These are phyloP conservation scores for Zygosaccharomyces bisporus DNA, from an alignment of 805 yeast species.

Conservation along the genomic window DNA sequence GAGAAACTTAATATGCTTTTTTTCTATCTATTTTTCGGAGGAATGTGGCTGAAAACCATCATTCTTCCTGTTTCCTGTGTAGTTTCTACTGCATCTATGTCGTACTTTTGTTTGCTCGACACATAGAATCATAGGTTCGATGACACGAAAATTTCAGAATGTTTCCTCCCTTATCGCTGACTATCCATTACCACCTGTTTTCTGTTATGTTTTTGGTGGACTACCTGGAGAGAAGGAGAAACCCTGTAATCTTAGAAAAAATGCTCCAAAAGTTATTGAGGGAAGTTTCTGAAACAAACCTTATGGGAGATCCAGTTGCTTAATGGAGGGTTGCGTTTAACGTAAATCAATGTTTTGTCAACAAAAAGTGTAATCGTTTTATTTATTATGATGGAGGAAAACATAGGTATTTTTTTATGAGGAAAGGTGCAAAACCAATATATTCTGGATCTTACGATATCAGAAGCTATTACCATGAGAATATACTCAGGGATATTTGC, in stretches of 20 bases:
- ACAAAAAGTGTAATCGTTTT: background rate
- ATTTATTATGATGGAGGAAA: background rate
- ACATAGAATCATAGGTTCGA: background rate
- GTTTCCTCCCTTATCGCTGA: background rate
- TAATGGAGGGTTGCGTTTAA: background rate
- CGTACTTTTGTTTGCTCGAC: background rate
- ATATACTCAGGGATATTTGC: background rate
- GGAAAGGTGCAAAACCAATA: background rate
- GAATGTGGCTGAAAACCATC: background rate
- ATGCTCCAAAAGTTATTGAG: background rate
- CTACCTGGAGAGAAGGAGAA: background rate
- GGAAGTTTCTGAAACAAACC: background rate
- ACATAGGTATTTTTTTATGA: background rate
- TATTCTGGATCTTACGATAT: background rate
- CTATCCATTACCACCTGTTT: background rate
- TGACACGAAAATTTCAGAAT: background rate
- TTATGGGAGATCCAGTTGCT: background rate
- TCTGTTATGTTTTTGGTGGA: background rate
- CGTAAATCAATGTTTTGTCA: background rate
- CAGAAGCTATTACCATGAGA: background rate
- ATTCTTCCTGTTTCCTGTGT: background rate
- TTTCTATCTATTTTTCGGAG: background rate
- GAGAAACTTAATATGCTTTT: slow-evolving; percentile 1
- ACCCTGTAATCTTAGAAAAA: background rate
- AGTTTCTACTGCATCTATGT: background rate